A percentile compares a stretch with the other conserved stretches of the same genome.
Evolutionary conservation across 2,329 filamentous ascomycete genomes (phyloP).

Genomic region (Colletotrichum tofieldiae): DNA sequence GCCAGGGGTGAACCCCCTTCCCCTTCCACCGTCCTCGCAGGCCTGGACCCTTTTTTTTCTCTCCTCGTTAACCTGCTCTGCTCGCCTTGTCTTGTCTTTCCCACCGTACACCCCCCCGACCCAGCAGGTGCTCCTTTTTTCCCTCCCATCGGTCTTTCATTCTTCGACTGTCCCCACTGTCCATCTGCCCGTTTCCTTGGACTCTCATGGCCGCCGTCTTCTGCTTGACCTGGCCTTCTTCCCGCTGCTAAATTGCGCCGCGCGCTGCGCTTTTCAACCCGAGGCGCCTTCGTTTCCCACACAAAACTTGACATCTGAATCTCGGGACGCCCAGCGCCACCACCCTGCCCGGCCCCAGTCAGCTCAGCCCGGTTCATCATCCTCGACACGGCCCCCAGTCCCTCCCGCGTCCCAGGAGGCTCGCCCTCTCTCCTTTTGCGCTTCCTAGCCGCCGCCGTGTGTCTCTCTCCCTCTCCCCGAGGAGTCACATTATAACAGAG

Average conservation of each 20-base stretch:
- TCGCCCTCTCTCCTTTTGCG: not conserved
- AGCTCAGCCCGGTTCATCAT: constrained; percentile 35
- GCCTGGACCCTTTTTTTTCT: constrained; percentile 36
- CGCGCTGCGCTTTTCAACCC: constrained; percentile 1
- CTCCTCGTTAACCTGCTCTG: constrained; percentile 8
- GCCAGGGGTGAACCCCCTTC: constrained; percentile 25
- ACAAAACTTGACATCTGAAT: constrained; percentile 19
- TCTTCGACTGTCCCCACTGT: constrained; percentile 21
- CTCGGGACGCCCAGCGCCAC: constrained; percentile 36
- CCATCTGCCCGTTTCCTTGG: constrained; percentile 20
- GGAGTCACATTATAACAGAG: constrained; percentile 13
- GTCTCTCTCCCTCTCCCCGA: not conserved
- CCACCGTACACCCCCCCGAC: constrained; percentile 6
- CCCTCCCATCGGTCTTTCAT: constrained; percentile 20
- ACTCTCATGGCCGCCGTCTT: constrained; percentile 3
- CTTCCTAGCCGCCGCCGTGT: not conserved
- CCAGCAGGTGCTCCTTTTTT: constrained; percentile 27
- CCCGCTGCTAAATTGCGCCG: not conserved
- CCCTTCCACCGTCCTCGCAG: not conserved
- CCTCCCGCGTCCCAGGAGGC: not conserved
- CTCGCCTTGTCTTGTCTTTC: constrained; percentile 26
- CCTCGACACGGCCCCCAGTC: constrained; percentile 9
- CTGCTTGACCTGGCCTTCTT: constrained; percentile 5
- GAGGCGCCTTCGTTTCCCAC: constrained; percentile 21
- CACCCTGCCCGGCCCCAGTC: constrained; percentile 29